Base-by-base conservation (phyloP, 345 rosid species). In the Erucastrum elatum region DNA sequence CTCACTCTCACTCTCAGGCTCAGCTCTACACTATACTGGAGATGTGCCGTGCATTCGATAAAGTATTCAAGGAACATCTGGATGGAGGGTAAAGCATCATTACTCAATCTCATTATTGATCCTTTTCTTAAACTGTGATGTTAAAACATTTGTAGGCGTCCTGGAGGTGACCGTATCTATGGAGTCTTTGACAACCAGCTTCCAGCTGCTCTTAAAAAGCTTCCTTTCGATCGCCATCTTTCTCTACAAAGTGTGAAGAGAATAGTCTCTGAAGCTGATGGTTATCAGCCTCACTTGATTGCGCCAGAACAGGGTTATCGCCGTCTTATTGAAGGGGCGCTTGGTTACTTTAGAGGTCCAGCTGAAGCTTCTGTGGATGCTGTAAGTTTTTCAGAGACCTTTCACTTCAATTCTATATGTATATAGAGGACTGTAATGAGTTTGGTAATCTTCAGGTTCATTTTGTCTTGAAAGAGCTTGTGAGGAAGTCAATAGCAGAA, bases 1-100 rank as follows among this genome's bases (percentile, higher is more conserved):
- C n/a, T n/a, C n/a, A n/a, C n/a, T 71, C 44, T 8, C 34, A 37
- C 4, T 77, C 64, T 77, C 80, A 94, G 98, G 97, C 97, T 70
- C 94, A 90, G 76, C 77, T 94, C 9, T 88, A 90, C 82, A 89
- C 88, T n/a, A 86, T 94, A 64, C 74, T 94, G 85, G 97, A 89
- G 82, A 79, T 94, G 29, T 91, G 97, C 51, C 91, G 94, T 70
- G 94, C 94, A 74, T 91, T 94, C 58, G 98, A 94, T 80, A 84
- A 84, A 71, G 84, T 91, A 79, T 94, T 91, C 84, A 94, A 91
- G 88, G 98, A 94, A 80, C 98, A 94, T 80, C 61, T 94, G 79
- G 94, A 91, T 85, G 98, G 98, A 79, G 96, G 98, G 98, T 94
- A 89, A 81, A 6, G n/a, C n/a, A n/a, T n/a, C n/a, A n/a, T n/a